Base-by-base conservation (phyloP, 805 yeast species). In the Yarrowia phangngaensis region DNA sequence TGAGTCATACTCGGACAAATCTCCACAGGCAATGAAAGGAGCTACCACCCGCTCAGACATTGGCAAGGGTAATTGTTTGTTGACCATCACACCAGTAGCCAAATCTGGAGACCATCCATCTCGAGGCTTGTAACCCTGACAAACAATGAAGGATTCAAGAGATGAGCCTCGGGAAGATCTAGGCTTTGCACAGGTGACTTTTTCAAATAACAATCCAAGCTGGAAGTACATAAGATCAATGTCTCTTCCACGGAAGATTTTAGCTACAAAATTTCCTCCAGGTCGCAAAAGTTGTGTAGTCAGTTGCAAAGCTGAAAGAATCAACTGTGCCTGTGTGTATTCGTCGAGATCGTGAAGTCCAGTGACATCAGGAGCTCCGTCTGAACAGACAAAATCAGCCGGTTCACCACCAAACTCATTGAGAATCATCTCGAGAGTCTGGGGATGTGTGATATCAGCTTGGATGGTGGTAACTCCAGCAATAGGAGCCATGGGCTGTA, bases 311-410 rank as follows among this genome's bases (percentile, higher is more conserved):
- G 98, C 98, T 29, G 96, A 82, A 57, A 89, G 70, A 46, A 92
- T 84, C 51, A 92, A 70, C 63, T 92, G 97, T 2, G 95, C 96
- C 68, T 92, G 98, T 51, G 92, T 84, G 62, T 90, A 92, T 65
- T 92, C 98, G 64, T 92, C 98, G 52, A 92, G 70, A 65, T 92
- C 98, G 63, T 92, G 98, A 45, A 92, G 67, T 0, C 98, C 98
- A 0, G 98, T 92, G 16, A 92, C 98, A 67, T 92, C 98, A 2
- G 98, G 98, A 0, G 98, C 98, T 51, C 98, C 98, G 64, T 92
- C 97, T 32, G 95, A 82, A 59, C 95, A 87, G 0, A 92, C 95
- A 62, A 90, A 83, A 64, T 92, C 98, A 0, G 97, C 97, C 50
- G 84, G 80, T 56, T 85, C 85, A 29, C 96, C 95, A 16, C 85